Conservation (phyloP, 2,329 filamentous ascomycete genomes). For the Sarocladiaceae sp. region DNA sequence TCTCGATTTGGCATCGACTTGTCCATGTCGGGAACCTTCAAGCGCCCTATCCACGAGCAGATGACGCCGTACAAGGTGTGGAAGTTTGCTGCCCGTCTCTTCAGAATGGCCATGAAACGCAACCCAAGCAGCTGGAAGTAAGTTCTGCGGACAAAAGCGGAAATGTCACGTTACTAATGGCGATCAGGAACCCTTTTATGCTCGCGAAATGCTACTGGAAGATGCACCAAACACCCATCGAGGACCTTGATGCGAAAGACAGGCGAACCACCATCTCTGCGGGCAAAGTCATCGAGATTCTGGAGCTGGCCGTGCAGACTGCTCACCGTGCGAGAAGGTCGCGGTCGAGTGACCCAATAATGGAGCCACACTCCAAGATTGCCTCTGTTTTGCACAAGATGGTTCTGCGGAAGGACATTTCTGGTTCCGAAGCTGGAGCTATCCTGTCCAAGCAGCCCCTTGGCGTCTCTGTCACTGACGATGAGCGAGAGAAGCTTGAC, state of each 20-base stretch:
- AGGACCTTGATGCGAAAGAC: conserved; percentile 38
- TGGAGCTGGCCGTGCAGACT: conserved; percentile 45
- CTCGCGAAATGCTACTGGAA: conserved; percentile 58
- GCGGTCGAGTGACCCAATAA: conserved; percentile 63
- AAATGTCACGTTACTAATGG: conserved; percentile 17
- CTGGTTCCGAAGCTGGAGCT: conserved; percentile 40
- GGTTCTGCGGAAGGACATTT: conserved; percentile 48
- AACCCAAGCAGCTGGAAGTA: conserved; percentile 52
- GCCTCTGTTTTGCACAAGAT: conserved; percentile 78
- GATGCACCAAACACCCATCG: conserved; percentile 47
- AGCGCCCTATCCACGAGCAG: conserved; percentile 45
- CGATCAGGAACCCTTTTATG: conserved; percentile 51
- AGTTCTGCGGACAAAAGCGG: conserved; percentile 18
- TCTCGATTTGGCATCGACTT: conserved; percentile 51
- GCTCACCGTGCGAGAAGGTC: conserved; percentile 48
- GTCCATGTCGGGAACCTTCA: conserved; percentile 43
- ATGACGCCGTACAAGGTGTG: conserved; percentile 56
- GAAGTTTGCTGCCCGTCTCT: conserved; percentile 53
- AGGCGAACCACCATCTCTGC: conserved; percentile 23
- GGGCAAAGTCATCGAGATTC: conserved; percentile 37
- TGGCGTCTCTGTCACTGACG: conserved; percentile 30
- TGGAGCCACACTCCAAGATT: conserved; percentile 92
- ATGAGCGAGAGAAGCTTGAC: conserved; percentile 27
- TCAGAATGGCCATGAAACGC: conserved; percentile 48
- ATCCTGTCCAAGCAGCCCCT: conserved; percentile 52